phyloP scores from a whole-genome alignment of 352 stramenopile genomes.

The Thraustochytrium sp. region DNA sequence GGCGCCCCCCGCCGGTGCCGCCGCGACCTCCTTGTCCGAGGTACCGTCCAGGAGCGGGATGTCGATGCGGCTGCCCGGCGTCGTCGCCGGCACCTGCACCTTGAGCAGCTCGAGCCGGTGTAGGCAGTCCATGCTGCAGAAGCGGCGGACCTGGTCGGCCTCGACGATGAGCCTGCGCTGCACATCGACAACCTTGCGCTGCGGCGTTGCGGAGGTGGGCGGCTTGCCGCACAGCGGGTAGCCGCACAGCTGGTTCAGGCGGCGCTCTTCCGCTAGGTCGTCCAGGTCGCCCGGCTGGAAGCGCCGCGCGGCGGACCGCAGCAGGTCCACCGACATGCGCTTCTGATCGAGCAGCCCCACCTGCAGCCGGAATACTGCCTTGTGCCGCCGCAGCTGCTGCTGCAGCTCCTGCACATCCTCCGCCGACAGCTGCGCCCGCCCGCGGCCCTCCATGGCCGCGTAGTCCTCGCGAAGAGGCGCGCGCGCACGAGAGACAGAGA shows the following conservation, averaged over 20 bases:
- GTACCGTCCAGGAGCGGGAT: neutral
- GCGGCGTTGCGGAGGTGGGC: neutral
- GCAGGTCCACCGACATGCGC: neutral
- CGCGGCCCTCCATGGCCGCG: neutral
- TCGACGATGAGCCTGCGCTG: neutral
- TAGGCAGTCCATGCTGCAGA: slow-evolving; percentile 22
- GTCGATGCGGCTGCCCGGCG: neutral
- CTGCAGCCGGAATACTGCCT: neutral
- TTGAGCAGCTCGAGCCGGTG: neutral
- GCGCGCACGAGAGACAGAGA: no score
- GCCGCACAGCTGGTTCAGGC: neutral
- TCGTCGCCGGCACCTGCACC: neutral
- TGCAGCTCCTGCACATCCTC: neutral
- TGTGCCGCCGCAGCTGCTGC: neutral
- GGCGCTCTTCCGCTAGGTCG: slow-evolving; percentile 7
- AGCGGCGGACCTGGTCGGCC: neutral
- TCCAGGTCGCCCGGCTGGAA: slow-evolving; percentile 1
- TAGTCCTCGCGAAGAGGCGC: no score
- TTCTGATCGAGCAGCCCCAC: neutral
- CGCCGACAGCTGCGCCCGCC: neutral
- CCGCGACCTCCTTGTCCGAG: neutral
- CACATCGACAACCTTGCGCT: neutral
- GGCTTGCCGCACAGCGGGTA: neutral
- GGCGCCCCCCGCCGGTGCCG: neutral
- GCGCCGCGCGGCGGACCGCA: neutral